Base-by-base conservation (phyloP, 331 rosid species). In the Phaseolus coccineus region DNA sequence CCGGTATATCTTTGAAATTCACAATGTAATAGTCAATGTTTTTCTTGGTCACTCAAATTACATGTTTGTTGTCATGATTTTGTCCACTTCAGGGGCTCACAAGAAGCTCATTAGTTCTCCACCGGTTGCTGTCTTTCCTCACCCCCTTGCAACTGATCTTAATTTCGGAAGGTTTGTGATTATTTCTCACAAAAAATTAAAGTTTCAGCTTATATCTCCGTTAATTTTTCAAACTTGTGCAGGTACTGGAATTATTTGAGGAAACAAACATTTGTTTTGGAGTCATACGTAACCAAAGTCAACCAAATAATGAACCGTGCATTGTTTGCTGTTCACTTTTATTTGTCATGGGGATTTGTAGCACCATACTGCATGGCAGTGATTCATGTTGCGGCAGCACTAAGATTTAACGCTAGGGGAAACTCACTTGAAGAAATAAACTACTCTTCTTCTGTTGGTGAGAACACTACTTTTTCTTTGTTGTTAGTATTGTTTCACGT, bases 221-320 rank as follows among this genome's bases (percentile, higher is more conserved):
- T 67, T 39, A 63, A 79, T 30, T 56, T 53, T 70, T 81, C 64
- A 56, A 72, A 76, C 67, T 64, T 72, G 46, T 84, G 73, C 82
- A 96, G 99, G 90, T 96, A 96, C 74, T 96, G 99, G 99, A 96
- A 96, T 77, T 96, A 96, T 89, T 80, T 96, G 95, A 90, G 98
- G 87, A 96, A 96, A 88, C 99, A 96, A 74, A 96, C 99, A 55
- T 96, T 96, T 85, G 99, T 96, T 30, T 83, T 96, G 87, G 99
- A 96, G 88, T 96, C 99, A 11, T 96, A 96, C 68, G 87, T 85
- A 27, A 82, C 96, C 25, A 88, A 48, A 13, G 97, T 96, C 57
- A 96, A 96, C 80, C 88, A 88, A 88, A 53, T 91, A 31, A 96
- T 96, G 99, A 96, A 96, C 84, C 99, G 99, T 53, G 96, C 99